These are phyloP conservation scores for Yamadazyma buinensis DNA, from an alignment of 1,139 yeast species.

Conservation along the genomic window DNA sequence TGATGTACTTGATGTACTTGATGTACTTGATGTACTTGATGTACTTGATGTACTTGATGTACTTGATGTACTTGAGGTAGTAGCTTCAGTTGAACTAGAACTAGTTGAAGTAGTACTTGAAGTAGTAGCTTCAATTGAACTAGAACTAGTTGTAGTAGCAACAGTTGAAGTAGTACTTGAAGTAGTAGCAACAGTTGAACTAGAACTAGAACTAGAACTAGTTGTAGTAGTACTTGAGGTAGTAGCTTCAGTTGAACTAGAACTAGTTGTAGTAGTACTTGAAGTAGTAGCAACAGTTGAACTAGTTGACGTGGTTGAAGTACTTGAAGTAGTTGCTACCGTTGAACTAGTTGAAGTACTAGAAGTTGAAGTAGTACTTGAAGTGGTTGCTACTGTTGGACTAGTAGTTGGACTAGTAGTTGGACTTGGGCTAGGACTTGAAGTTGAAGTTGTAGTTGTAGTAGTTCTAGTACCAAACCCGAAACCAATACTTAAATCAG, in stretches of 20 bases:
- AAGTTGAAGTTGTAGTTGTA: not conserved
- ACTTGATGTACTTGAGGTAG: slow-evolving; percentile 12
- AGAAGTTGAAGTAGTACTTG: slow-evolving; percentile 61
- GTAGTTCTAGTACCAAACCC: not conserved
- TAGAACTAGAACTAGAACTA: slow-evolving; percentile 6
- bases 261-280: slow-evolving; percentile 5
- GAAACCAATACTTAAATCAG: not conserved
- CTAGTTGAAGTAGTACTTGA: slow-evolving; percentile 4
- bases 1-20: not conserved
- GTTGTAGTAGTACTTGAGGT: slow-evolving; percentile 15
- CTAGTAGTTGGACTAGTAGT: slow-evolving; percentile 58
- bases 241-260: slow-evolving; percentile 9
- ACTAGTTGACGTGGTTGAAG: slow-evolving; percentile 23
- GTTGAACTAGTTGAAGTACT: slow-evolving; percentile 43
- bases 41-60: slow-evolving; percentile 10
- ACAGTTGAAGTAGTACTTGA: slow-evolving; percentile 4
- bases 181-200: slow-evolving; percentile 5
- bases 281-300: slow-evolving; percentile 8
- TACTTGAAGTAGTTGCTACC: slow-evolving; percentile 32
- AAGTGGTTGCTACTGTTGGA: slow-evolving; percentile 65
- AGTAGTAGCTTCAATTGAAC: slow-evolving; percentile 10
- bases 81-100: slow-evolving; percentile 13
- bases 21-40: not conserved
- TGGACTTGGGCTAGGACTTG: slow-evolving; percentile 16
- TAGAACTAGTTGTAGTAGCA: slow-evolving; percentile 10